Conservation (phyloP, 148 eudicot species). For the Vaccinium darrowii region DNA sequence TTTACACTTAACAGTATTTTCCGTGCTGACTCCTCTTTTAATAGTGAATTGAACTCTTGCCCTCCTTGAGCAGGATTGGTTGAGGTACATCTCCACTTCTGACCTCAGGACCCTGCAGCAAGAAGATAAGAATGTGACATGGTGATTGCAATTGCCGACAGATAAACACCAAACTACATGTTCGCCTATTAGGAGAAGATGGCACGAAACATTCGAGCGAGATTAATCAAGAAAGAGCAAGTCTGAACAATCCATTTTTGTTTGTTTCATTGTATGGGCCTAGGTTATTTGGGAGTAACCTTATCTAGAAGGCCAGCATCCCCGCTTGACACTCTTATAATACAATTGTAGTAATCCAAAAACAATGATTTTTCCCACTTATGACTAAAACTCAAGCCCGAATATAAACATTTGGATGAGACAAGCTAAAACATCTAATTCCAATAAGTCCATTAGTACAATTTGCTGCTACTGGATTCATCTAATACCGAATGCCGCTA, state of each 20-base stretch:
- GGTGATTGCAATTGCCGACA: too few species aligned
- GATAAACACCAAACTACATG: too few species aligned
- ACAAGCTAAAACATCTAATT: background rate
- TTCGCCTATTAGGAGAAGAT: too few species aligned
- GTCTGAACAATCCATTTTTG: too few species aligned
- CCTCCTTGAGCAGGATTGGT: constrained; percentile 82
- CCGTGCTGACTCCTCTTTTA: constrained; percentile 81
- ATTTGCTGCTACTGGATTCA: background rate
- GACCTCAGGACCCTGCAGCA: constrained; percentile 88
- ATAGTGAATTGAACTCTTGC: constrained; percentile 89
- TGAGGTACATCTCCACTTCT: constrained; percentile 97
- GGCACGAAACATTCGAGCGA: too few species aligned
- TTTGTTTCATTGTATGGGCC: too few species aligned
- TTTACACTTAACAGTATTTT: constrained; percentile 92
- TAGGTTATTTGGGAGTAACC: too few species aligned
- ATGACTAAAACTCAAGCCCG: background rate
- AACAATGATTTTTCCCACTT: background rate
- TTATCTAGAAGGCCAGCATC: too few species aligned
- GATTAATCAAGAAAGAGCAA: too few species aligned
- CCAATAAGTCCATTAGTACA: background rate
- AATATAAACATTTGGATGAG: background rate
- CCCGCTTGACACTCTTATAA: too few species aligned
- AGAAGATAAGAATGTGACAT: too few species aligned
- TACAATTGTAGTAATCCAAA: background rate
- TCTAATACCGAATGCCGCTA: background rate